Conservation (phyloP, 1,284 basidiomycete genomes). For the Puccinia hordei region DNA sequence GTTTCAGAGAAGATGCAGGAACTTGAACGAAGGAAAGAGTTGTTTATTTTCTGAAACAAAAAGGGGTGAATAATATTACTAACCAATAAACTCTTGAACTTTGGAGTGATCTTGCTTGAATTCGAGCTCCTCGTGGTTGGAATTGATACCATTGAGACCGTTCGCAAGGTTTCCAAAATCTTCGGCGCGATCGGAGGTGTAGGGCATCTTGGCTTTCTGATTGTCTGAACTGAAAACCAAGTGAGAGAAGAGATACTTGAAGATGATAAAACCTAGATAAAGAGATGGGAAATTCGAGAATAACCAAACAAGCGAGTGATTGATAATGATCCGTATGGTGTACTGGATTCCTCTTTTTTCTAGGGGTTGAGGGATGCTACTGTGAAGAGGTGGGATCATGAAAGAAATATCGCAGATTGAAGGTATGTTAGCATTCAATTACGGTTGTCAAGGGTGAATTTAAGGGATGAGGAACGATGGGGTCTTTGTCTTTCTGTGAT, state of each 20-base stretch:
- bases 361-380: too few relatives aligned
- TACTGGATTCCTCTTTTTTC: background rate
- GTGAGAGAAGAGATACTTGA: background rate
- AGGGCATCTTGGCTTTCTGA: conserved; percentile 18
- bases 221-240: background rate
- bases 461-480: too few relatives aligned
- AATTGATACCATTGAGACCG: conserved; percentile 16
- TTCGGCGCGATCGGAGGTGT: conserved; percentile 33
- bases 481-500: too few relatives aligned
- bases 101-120: conserved; percentile 56
- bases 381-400: too few relatives aligned
- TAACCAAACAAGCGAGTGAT: background rate
- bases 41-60: background rate
- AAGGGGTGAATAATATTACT: background rate
- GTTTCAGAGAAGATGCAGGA: background rate
- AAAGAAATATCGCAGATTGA: too few relatives aligned
- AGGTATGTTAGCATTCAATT: too few relatives aligned
- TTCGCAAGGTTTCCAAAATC: conserved; percentile 9
- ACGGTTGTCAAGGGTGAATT: too few relatives aligned
- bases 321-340: conserved; percentile 1
- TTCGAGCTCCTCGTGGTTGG: conserved; percentile 51
- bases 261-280: conserved; percentile 2
- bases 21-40: conserved; percentile 33
- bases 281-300: background rate
- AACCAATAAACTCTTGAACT: conserved; percentile 58